phyloP scores from a whole-genome alignment of 1,284 basidiomycete genomes.

The Rhodotorula sp. region DNA sequence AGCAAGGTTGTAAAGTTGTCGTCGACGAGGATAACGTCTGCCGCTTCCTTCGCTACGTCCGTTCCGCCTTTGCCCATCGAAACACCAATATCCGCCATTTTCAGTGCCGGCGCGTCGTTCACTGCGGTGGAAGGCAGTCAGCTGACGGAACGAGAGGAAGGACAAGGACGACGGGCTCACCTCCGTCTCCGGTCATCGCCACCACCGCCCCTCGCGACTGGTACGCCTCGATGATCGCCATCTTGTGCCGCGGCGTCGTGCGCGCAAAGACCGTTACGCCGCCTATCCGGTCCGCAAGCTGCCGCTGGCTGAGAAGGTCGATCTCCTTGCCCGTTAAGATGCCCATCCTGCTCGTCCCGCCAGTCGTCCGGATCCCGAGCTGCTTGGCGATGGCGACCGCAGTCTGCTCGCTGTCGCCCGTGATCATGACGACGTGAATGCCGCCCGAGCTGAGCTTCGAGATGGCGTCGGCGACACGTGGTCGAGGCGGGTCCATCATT shows the following conservation, averaged over 20 bases:
- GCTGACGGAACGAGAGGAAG: background rate
- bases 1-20: slow-evolving; percentile 95
- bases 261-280: slow-evolving; percentile 83
- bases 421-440: slow-evolving; percentile 97
- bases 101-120: slow-evolving; percentile 93
- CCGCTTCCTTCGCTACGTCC: slow-evolving; percentile 97
- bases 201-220: slow-evolving; percentile 84
- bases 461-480: slow-evolving; percentile 87
- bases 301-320: slow-evolving; percentile 73
- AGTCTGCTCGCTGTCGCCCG: slow-evolving; percentile 89
- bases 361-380: slow-evolving; percentile 65
- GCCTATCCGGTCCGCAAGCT: slow-evolving; percentile 79
- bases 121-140: slow-evolving; percentile 55
- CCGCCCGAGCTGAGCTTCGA: slow-evolving; percentile 74
- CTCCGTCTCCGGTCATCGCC: slow-evolving; percentile 96
- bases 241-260: slow-evolving; percentile 94
- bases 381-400: slow-evolving; percentile 83
- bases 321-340: slow-evolving; percentile 82
- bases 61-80: slow-evolving; percentile 97
- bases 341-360: slow-evolving; percentile 41
- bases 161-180: slow-evolving; percentile 47
- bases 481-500: slow-evolving; percentile 92
- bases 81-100: slow-evolving; percentile 97
- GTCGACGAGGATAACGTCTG: slow-evolving; percentile 94
- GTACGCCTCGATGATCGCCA: slow-evolving; percentile 92